Base-by-base conservation (phyloP, 805 yeast genomes). In the Dipodascopsis tothii region DNA sequence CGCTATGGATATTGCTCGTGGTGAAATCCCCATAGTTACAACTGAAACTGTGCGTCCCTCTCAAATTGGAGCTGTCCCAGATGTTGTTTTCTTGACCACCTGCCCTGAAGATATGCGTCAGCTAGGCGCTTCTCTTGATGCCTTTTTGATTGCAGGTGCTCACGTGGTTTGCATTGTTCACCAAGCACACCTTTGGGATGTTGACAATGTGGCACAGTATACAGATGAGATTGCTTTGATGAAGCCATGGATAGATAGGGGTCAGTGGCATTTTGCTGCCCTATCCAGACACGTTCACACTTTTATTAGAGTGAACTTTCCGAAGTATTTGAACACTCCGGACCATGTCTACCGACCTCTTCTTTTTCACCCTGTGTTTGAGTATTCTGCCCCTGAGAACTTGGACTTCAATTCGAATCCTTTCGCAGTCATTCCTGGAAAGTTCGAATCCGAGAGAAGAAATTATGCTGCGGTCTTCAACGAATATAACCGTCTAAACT, bases 61-160 rank as follows among this genome's bases (percentile, higher is more conserved):
- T 7, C 35, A 35, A 21, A 6, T 6, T 35, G 37, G 5, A 17
- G 7, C 25, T 7, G 23, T 9, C 7, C 50, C 51, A 16, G 51
- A 46, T 21, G 33, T 46, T 19, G 43, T 46, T 16, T 46, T 46
- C 37, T 21, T 46, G 20, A 44, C 51, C 21, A 44, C 51, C 21
- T 46, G 51, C 37, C 51, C 51, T 16, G 51, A 46, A 30, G 51
- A 46, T 32, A 40, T 46, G 44, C 44, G 44, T 28, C 32, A 33
- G 14, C 38, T 46, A 3, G 48, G 41, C 39, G 30, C 30, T 25
- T 25, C 30, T 25, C 37, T 46, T 19, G 16, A 19, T n/a, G 36
- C 36, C 6, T 22, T 33, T 6, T 35, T 48, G 18, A 32, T 39
- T 6, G 33, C 25, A 6, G 51, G 51, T n/a, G 39, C 51, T n/a